Evolutionary conservation across 352 stramenopile species (phyloP), one percentile per base, ranked within the genome.

Genomic region (Globisporangium spinosum): DNA sequence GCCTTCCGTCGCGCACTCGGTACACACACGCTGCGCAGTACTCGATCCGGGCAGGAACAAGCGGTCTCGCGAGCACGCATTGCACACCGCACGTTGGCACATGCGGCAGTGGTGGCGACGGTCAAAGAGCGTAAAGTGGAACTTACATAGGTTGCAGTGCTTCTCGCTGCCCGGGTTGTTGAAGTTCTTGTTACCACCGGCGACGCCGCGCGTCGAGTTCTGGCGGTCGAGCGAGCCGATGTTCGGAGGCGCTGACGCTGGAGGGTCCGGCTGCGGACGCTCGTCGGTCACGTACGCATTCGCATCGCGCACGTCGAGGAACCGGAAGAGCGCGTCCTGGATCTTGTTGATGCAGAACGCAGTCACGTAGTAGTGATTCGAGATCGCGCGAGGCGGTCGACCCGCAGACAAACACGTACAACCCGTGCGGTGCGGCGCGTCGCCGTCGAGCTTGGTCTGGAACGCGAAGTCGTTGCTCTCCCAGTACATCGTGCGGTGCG

Each of bases 41-140:
- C 85, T 93, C 1, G 84, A 92, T 22, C 85, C 83, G 0, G 89
- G 87, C 55, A 97, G 65, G 70, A 96, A 94, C 9, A 97, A 80
- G 2, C 89, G 78, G 64, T 95, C 89, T 29, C 86, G 82, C 45
- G 87, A 95, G 68, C 89, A 97, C 0, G 89, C 88, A 53, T 95
- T 95, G 73, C 89, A 97, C 5, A 97, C 85, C 1, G 89, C 88
- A 25, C 88, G 87, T 66, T 95, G 86, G 64, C 89, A 97, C 82
- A 97, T 94, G 56, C 89, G 89, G 62, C 89, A 97, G 68, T 97
- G 89, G 68, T 97, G 89, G 58, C 89, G 88, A 20, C 89, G 86
- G 64, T 95, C 87, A 59, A 97, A 95, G 62, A 97, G 85, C 65
- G 87, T 95, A 63, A 97, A 97, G 77, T 94, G 86, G 75, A 95